phyloP scores from a whole-genome alignment of 768 basidiomycete species.

The Rubroboletus satanas region DNA sequence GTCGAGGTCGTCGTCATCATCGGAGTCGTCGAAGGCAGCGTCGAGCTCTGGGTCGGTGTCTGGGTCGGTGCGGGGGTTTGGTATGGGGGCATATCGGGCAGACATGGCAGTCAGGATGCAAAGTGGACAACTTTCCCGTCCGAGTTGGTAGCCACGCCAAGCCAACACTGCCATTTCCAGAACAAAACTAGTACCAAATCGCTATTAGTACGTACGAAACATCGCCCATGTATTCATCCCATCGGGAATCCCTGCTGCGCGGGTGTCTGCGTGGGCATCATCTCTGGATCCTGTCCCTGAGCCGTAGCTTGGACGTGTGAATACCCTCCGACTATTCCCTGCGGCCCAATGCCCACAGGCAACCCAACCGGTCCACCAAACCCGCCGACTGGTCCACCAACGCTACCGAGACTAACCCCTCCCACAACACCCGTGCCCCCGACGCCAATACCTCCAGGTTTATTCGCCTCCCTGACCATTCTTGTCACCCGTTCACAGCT shows the following conservation, averaged over 20 bases:
- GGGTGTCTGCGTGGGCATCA: slow-evolving; percentile 13
- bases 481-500: slow-evolving; percentile 65
- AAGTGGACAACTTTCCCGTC: neutral
- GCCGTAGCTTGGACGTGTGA: slow-evolving; percentile 6
- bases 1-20: slow-evolving; percentile 52
- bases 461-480: slow-evolving; percentile 41
- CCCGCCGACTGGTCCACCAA: slow-evolving; percentile 29
- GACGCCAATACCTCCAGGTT: slow-evolving; percentile 14
- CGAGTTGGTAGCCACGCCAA: neutral
- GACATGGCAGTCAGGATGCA: slow-evolving; percentile 34
- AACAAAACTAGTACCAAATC: neutral
- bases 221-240: slow-evolving; percentile 1
- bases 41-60: slow-evolving; percentile 65
- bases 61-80: slow-evolving; percentile 50
- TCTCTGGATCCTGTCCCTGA: slow-evolving; percentile 8
- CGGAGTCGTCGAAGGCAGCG: slow-evolving; percentile 80
- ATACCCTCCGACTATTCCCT: slow-evolving; percentile 19
- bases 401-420: slow-evolving; percentile 16
- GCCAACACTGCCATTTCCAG: slow-evolving; percentile 11
- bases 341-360: slow-evolving; percentile 19
- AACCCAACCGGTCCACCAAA: slow-evolving; percentile 29
- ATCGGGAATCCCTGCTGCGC: slow-evolving; percentile 25
- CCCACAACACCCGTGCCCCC: slow-evolving; percentile 7
- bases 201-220: neutral
- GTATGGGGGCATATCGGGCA: slow-evolving; percentile 66